Base-by-base conservation (phyloP, 2,329 filamentous ascomycete genomes). In the Cladophialophora chaetospira region DNA sequence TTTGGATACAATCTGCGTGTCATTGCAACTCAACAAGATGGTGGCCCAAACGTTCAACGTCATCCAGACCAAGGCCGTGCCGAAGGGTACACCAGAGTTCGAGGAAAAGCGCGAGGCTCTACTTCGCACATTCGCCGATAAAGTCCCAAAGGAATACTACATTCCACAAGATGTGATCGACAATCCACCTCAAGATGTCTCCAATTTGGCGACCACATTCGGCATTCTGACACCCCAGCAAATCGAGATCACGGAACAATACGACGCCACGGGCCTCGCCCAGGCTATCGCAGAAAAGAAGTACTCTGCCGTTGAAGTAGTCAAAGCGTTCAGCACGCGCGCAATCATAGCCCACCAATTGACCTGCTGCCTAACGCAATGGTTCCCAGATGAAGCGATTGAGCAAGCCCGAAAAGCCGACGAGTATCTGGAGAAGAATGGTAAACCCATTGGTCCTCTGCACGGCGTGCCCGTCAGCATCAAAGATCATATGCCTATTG, bases 391-490 rank as follows among this genome's bases (percentile, higher is more conserved):
- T 2, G 65, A 73, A 6, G 82, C 82, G 1, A 35, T 84, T 0
- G 55, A 72, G n/a, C 72, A 73, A 10, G 81, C 80, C 0, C 67
- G 70, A n/a, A 64, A 73, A 19, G 73, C 83, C 0, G 82, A 84
- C 53, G 67, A 70, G 0, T 72, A 81, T 58, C 56, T 74, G 17
- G 53, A 59, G n/a, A 67, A 60, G 35, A 72, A 71, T 21, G 73
- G 72, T 0, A 70, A 68, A 45, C 72, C 78, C 1, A 66, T 81
- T 2, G 85, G 84, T 0, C 83, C 84, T 1, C 73, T 88, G 0
- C 84, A 87, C 65, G 84, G 85, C 5, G 72, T 88, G 0, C 84
- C 84, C 0, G 74, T 88, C 45, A 75, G 73, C 28, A 60, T 81
- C 33, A 81, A 78, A 55, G 74, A 79, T 45, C 74, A 78, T 51